Evolutionary conservation across 1,139 yeast species (phyloP).

Genomic region (Blastobotrys buckinghamii): DNA sequence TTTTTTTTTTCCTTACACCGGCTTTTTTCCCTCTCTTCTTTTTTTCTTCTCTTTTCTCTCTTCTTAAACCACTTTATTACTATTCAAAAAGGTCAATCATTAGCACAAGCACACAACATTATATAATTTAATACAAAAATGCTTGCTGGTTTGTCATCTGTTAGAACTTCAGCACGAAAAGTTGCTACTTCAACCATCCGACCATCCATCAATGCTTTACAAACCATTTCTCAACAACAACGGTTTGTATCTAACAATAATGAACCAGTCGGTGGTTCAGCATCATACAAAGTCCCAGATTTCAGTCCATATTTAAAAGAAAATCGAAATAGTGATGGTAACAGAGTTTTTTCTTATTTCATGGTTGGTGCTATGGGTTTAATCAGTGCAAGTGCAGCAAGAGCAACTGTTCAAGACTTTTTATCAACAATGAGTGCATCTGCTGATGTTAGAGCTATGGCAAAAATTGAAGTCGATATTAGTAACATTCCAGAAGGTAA

Average conservation of each 20-base stretch:
- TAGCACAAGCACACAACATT: neutral
- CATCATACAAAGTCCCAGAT: conserved; percentile 91
- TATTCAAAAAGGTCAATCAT: neutral
- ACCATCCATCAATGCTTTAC: conserved; percentile 1
- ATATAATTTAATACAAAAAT: neutral
- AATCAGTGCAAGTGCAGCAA: conserved; percentile 93
- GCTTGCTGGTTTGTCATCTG: neutral
- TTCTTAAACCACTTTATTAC: neutral
- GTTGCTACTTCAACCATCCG: neutral
- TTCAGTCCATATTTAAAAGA: conserved; percentile 76
- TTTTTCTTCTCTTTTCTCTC: neutral
- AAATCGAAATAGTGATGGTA: conserved; percentile 58
- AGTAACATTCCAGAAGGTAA: conserved; percentile 95
- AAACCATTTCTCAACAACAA: neutral
- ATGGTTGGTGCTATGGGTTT: conserved; percentile 98
- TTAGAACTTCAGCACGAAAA: conserved; percentile 1
- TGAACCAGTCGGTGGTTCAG: conserved; percentile 42
- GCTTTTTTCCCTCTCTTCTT: too few relatives aligned
- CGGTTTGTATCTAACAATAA: conserved; percentile 9
- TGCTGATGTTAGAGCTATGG: conserved; percentile 98
- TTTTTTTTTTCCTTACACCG: neutral
- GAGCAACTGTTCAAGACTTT: conserved; percentile 95
- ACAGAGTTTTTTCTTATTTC: conserved; percentile 89
- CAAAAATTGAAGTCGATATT: conserved; percentile 96
- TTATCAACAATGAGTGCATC: conserved; percentile 94